Conservation (phyloP, 805 yeast species). For the Lipomyces mesembrius region DNA sequence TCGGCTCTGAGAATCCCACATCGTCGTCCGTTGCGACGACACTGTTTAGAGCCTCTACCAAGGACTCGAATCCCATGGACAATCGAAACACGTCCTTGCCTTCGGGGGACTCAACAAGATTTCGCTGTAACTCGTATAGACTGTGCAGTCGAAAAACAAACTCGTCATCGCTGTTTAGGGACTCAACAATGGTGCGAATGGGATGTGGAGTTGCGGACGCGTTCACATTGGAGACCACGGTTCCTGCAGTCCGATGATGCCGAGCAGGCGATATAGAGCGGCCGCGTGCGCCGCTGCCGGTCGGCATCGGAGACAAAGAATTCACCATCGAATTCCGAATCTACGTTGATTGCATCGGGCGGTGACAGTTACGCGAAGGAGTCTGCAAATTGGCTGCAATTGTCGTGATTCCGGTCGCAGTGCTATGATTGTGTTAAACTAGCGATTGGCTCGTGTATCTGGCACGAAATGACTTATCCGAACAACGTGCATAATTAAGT, state of each 20-base stretch:
- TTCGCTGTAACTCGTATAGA: conserved; percentile 37
- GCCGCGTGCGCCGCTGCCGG: conserved; percentile 13
- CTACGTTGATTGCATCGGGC: conserved; percentile 5
- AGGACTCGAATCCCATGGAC: conserved; percentile 35
- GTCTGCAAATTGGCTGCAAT: background rate
- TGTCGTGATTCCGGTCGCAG: background rate
- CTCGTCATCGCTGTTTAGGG: conserved; percentile 33
- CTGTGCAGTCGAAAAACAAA: conserved; percentile 31
- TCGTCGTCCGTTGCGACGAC: conserved; percentile 16
- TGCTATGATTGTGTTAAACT: background rate
- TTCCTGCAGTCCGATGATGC: conserved; percentile 24
- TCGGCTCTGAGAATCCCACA: conserved; percentile 35
- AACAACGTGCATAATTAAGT: background rate
- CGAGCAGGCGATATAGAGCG: conserved; percentile 31
- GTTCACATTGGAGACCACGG: conserved; percentile 31
- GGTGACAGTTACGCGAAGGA: background rate
- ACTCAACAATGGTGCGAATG: conserved; percentile 29
- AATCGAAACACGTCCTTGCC: conserved; percentile 37
- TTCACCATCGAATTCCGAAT: conserved; percentile 38
- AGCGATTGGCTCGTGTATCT: background rate
- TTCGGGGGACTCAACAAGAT: conserved; percentile 37
- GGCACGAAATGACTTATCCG: background rate
- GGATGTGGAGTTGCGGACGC: conserved; percentile 34
- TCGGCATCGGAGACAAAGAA: conserved; percentile 20
- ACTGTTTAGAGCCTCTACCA: conserved; percentile 30